phyloP scores from a whole-genome alignment of 73 alveolate species.

The Breviolum minutum region DNA sequence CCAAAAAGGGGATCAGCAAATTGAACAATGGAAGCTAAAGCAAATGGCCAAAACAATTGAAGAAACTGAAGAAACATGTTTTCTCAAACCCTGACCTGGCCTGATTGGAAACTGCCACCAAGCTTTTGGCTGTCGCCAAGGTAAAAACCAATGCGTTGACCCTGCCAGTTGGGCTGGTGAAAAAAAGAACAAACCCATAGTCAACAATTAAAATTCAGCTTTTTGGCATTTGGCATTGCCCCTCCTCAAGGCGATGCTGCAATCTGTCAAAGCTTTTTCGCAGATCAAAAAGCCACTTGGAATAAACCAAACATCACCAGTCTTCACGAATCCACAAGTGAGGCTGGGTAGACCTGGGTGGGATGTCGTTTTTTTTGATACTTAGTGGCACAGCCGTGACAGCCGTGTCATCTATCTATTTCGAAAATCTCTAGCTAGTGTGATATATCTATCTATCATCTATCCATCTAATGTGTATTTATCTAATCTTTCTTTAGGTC shows the following conservation, averaged over 20 bases:
- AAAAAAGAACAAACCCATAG: background rate
- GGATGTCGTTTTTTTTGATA: background rate
- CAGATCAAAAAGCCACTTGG: background rate
- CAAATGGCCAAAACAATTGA: background rate
- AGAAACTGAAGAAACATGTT: background rate
- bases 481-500: no score
- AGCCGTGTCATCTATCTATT: background rate
- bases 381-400: background rate
- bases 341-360: background rate
- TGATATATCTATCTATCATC: background rate
- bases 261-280: conserved; percentile 8
- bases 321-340: background rate
- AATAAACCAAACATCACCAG: background rate
- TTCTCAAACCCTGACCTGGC: background rate
- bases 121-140: background rate
- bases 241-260: background rate
- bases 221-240: background rate
- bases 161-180: background rate
- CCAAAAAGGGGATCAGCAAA: background rate
- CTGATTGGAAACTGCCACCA: background rate
- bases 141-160: background rate
- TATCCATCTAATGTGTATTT: no score
- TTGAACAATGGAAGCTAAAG: background rate
- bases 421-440: background rate
- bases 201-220: background rate